A percentile compares a stretch with the other conserved stretches of the same genome.
phyloP scores from a whole-genome alignment of 345 rosid genomes.

The Hypericum androsaemum region DNA sequence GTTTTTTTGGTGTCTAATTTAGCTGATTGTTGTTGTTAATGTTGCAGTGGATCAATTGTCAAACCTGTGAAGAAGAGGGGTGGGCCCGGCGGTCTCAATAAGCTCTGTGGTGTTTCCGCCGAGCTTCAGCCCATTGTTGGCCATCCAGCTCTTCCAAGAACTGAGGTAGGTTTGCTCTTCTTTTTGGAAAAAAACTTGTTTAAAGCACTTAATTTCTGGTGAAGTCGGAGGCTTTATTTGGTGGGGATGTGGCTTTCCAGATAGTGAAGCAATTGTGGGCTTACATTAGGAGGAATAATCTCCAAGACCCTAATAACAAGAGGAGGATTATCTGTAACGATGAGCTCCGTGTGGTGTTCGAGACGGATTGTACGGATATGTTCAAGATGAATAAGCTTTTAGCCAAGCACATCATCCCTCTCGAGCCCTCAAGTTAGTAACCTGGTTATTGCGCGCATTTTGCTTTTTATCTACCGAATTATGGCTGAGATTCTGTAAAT shows the following conservation, averaged over 20 bases:
- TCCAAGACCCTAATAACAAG: conserved; percentile 30
- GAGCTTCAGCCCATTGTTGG: conserved; percentile 27
- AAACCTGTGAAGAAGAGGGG: conserved; percentile 17
- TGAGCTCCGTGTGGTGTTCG: conserved; percentile 28
- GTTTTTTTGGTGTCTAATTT: not conserved
- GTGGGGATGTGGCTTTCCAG: conserved; percentile 2
- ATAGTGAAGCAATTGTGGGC: conserved; percentile 31
- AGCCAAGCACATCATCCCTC: conserved; percentile 22
- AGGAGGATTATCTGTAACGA: conserved; percentile 30
- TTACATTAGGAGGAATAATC: conserved; percentile 29
- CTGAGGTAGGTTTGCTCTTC: conserved; percentile 16
- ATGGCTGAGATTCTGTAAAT: not conserved
- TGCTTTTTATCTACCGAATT: no score
- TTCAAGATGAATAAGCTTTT: conserved; percentile 33
- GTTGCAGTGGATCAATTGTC: conserved; percentile 11
- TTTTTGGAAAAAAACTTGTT: not conserved
- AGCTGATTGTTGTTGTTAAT: not conserved
- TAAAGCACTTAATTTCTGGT: not conserved
- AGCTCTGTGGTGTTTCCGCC: conserved; percentile 29
- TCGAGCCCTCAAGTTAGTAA: conserved; percentile 25
- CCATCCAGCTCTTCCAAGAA: conserved; percentile 28
- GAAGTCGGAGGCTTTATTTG: not conserved
- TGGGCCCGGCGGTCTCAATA: conserved; percentile 30
- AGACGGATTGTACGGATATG: conserved; percentile 33
- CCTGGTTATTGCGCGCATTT: not conserved